Base-by-base conservation (phyloP, 495 filamentous ascomycete genomes). In the Penicillium flavigenum region DNA sequence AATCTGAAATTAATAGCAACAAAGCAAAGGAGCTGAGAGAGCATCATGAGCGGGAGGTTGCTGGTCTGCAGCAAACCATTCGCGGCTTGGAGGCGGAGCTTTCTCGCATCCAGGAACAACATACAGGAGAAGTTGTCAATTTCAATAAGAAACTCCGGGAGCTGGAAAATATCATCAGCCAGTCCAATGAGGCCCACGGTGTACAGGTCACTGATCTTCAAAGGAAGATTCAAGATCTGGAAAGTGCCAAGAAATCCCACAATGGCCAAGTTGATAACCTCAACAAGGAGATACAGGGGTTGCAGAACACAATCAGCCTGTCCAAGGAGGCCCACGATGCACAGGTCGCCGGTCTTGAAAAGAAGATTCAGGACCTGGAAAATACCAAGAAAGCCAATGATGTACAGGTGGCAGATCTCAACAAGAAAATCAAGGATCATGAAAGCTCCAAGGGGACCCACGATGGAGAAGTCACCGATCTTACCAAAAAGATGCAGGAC, bases 11-110 rank as follows among this genome's bases (percentile, higher is more conserved):
- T 48, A 74, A 75, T 38, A 72, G 59, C 39, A 68, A 67, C 26
- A 77, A 77, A 60, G 54, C 79, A 20, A 76, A 70, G 20, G 77
- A 78, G 62, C 52, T 79, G 17, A 76, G 76, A 60, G 68, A 75
- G 43, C 75, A 78, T 41, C 78, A 84, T 42, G 86, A 88, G 29
- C 83, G 81, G 1, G 86, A 89, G 61, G 77, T 82, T 59, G 79
- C 83, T 10, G 84, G 86, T 48, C 64, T 89, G 43, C 81, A 82
- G 54, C 81, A 81, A 24, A 85, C 78, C 17, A 79, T 86, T 41
- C 78, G 75, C 54, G 69, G 77, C 22, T 65, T 89, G 20, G 83
- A 86, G 62, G 76, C 80, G 9, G 81, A 87, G 47, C 59, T 88
- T 39, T 79, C 84, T 66, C 87, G 85, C 51, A 69, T 74, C 56